Base-by-base conservation (phyloP, 2,329 filamentous ascomycete species). In the Ceratocystiopsis brevicomis region DNA sequence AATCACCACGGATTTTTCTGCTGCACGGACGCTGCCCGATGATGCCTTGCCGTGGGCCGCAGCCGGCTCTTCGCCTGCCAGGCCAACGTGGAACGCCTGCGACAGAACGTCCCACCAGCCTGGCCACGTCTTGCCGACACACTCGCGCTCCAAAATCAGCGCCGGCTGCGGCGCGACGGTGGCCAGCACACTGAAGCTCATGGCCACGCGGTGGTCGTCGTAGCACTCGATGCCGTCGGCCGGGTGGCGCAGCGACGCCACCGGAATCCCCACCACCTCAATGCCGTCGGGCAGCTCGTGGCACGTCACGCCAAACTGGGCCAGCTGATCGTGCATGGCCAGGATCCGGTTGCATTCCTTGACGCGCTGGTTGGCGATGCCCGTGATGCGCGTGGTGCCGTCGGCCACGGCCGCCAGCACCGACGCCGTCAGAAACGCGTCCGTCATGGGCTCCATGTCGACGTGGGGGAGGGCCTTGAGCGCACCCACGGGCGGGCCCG, bases 401-500 rank as follows among this genome's bases (percentile, higher is more conserved):
- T 72, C 76, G 11, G 88, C 86, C 38, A 94, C 84, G 34, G 90
- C 90, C 21, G 86, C 90, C 39, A 98, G 70, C 5, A 94, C 86
- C 2, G 86, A 92, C 16, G 90, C 90, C 5, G 87, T 95, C 42
- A 98, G 69, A 67, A 98, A 98, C 40, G 90, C 90, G 60, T 98
- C 90, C 0, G 90, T 98, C 90, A 98, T 98, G 1, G 88, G 82
- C 59, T 96, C 90, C 90, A 98, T 98, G 55, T 98, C 87, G 25
- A 98, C 77, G 46, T 88, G 80, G 16, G 76, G 64, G 13, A 98
- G 65, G 1, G 83, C 79, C 52, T 77, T 77, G 36, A 98, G 64
- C 15, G 70, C 62, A 12, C 90, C 88, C 44, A 69, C 61, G 3
- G 72, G 61, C n/a, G 90, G 90, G 1, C 90, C 90, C 10, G 81